These are phyloP conservation scores for Sistotremastrum suecicum DNA, from an alignment of 768 basidiomycete species.

Conservation along the genomic window DNA sequence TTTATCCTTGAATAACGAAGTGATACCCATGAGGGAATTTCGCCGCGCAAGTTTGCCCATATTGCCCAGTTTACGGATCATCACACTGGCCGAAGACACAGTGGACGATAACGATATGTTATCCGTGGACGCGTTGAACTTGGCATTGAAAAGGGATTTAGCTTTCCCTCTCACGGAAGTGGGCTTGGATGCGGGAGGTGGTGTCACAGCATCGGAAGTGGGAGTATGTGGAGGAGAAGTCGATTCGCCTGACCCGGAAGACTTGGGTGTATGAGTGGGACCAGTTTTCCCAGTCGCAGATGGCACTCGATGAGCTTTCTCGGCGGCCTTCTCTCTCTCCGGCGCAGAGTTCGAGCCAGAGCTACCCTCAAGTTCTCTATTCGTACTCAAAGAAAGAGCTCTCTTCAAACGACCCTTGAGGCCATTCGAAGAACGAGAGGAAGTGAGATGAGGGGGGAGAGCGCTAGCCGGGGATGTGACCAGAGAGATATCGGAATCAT, in stretches of 20 bases:
- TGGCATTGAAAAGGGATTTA: conserved; percentile 73
- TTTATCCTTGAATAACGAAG: conserved; percentile 88
- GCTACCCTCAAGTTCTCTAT: conserved; percentile 22
- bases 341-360: conserved; percentile 12
- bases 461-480: conserved; percentile 24
- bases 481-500: conserved; percentile 46
- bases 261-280: no score
- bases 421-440: conserved; percentile 32
- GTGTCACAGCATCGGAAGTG: background rate
- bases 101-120: conserved; percentile 93
- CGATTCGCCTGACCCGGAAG: no score
- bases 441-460: conserved; percentile 19
- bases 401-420: conserved; percentile 67
- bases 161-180: conserved; percentile 22
- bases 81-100: conserved; percentile 87
- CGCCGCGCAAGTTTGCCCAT: conserved; percentile 81
- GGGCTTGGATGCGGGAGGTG: conserved; percentile 2
- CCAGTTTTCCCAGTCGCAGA: no score
- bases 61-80: conserved; percentile 89
- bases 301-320: background rate
- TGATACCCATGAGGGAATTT: conserved; percentile 83
- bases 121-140: conserved; percentile 78
- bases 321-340: conserved; percentile 20
- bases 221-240: no score
- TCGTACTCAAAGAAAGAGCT: conserved; percentile 53